Evolutionary conservation across 2,329 filamentous ascomycete genomes (phyloP), one percentile per base, ranked within the genome.

Genomic region (Fusarium decemcellulare): DNA sequence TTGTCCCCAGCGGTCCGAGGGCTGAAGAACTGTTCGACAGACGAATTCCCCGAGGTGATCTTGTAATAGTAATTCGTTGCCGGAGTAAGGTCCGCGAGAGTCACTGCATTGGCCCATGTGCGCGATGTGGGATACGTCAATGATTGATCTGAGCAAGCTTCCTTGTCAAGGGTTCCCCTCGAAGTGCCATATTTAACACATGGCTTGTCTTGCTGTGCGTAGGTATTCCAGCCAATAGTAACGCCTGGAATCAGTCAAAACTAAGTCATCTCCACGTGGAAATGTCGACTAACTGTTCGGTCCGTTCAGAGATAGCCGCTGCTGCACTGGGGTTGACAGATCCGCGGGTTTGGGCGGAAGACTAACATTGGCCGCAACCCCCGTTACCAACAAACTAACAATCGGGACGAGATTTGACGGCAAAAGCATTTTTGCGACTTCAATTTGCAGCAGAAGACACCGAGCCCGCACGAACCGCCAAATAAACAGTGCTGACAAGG

Each of bases 101-200:
- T 63, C 5, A 67, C 64, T 0, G 63, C 27, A 2, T 67, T 67
- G 2, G 59, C 48, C 64, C 64, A 67, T 0, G 63, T 67, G 2
- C 64, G 64, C 2, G 64, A 67, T 10, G 64, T 67, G 8, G 64
- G 63, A 59, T 67, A 67, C 9, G 64, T 67, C 29, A 59, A 30
- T 1, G 64, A 67, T 7, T 30, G 15, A 12, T 54, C 47, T 1
- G 63, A 67, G 18, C 63, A 67, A 37, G 63, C 52, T 42, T 67
- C 59, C 5, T 67, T 29, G 1, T 63, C 14, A 3, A 67, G 32
- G 1, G 39, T n/a, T 8, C 63, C 37, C 15, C 42, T 58, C 0
- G 58, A 67, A 5, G 37, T 32, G 4, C 64, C 64, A 15, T 67
- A 67, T 11, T 67, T 27, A 1, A 67, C 63, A 7, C 64, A 67